Base-by-base conservation (phyloP, 192 early-diverging fungal species). In the Funneliformis mosseae region DNA sequence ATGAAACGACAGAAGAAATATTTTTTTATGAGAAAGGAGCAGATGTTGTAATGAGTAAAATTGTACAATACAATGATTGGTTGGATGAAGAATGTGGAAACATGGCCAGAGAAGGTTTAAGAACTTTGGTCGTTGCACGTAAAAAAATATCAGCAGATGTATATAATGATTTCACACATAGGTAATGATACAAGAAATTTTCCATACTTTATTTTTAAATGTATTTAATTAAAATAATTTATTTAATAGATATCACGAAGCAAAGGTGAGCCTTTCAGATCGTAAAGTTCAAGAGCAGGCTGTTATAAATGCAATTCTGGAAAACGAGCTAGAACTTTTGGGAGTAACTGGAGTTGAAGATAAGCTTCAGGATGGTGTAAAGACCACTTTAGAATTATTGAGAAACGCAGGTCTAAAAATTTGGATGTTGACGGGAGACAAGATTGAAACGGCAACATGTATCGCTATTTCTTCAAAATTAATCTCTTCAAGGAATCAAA, bases 371-470 rank as follows among this genome's bases (percentile, higher is more conserved):
- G 96, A 97, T 82, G 93, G 94, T 59, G 96, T 99, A 69, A 94
- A 94, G 77, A 85, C 88, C 8, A 99, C 96, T 23, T 84, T 99
- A 11, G 96, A 97, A 87, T 83, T 94, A 14, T 81, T 99, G 83
- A 87, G 95, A 74, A 96, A 97, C 83, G 96, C 97, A 21, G 96
- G 96, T 11, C 76, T 97, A 59, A 94, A 92, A 79, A 94, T 98
- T 28, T 98, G 97, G 97, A 98, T 98, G 97, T 89, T 98, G 62
- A 98, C 97, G 0, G 96, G 97, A 67, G 97, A 99, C 86, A 99
- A 99, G 82, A 95, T 97, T 67, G 97, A 99, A 83, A 99, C 97
- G 21, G 97, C 97, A 33, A 96, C 95, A 0, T 97, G 95, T 82
- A 95, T 99, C 81, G 96, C 97, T 0, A 91, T 97, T 18, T 97